Base-by-base conservation (phyloP, 2,329 filamentous ascomycete genomes). In the Neodidymelliopsis sp. region DNA sequence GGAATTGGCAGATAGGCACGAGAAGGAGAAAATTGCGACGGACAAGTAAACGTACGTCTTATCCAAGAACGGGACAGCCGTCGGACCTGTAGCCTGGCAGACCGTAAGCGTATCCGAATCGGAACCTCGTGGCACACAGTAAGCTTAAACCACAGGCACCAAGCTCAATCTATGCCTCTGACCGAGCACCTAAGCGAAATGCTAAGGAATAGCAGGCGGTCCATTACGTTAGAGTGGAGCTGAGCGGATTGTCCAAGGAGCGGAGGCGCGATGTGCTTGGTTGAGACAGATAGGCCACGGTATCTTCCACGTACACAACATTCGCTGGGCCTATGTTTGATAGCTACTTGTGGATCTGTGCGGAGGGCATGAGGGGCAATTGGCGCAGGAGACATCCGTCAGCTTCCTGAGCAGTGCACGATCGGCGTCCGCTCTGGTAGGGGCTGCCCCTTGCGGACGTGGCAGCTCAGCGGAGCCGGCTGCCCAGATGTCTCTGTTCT, bases 81-180 rank as follows among this genome's bases (percentile, higher is more conserved):
- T 40, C 29, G 19, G 35, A 23, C 13, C 7, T 31, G 33, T 33
- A 30, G 37, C 43, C 42, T 37, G 39, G 43, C 33, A 48, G 29
- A 44, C 28, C 19, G 28, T 44, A 19, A 31, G 39, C 44, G 10
- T 66, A 66, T 60, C 49, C 56, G 56, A 56, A 50, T 54, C 49
- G 61, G 58, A 60, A 57, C 57, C 57, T 59, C 51, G 53, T 62
- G 60, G 57, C 49, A 64, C 59, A 50, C 47, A 58, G 66, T 72
- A 71, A 71, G 66, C 67, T 71, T 69, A 68, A 69, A 61, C 30
- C 42, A 57, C 52, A 57, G 48, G 48, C 59, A 65, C 62, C 63
- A 65, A 61, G 65, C 65, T 65, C 65, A 61, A 64, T 59, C 42
- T 38, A 60, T 58, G 28, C 49, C 47, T 43, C 24, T 49, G 53